phyloP scores from a whole-genome alignment of 805 yeast species.

The Lipomyces spencermartinsiae region DNA sequence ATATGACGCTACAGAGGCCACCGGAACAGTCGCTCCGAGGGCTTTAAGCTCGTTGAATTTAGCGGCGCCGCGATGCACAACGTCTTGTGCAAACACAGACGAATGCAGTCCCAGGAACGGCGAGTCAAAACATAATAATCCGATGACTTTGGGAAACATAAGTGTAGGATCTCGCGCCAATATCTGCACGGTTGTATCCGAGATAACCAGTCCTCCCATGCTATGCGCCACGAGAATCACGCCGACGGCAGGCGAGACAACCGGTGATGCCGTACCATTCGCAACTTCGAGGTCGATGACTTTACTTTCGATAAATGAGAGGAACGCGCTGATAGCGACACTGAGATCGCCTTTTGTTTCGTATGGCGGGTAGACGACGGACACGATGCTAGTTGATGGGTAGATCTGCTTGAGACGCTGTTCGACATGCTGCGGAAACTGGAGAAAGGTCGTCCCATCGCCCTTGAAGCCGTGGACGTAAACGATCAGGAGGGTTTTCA shows the following conservation, averaged over 20 bases:
- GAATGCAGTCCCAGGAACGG: conserved; percentile 37
- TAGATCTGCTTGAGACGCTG: conserved; percentile 14
- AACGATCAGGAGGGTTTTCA: conserved; percentile 29
- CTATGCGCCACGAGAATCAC: conserved; percentile 35
- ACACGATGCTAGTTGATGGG: not conserved
- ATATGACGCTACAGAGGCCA: conserved; percentile 28
- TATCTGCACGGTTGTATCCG: conserved; percentile 27
- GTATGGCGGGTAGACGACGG: conserved; percentile 33
- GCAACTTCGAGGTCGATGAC: conserved; percentile 34
- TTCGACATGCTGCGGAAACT: conserved; percentile 28
- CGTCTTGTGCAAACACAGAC: conserved; percentile 36
- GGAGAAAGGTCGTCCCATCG: conserved; percentile 30
- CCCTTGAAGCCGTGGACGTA: conserved; percentile 38
- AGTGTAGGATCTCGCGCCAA: conserved; percentile 23
- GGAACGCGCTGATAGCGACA: conserved; percentile 22
- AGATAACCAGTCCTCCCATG: conserved; percentile 36
- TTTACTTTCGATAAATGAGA: conserved; percentile 19
- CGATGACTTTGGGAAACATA: conserved; percentile 33
- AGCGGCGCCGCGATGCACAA: conserved; percentile 32
- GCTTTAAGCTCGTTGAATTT: conserved; percentile 31
- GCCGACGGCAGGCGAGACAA: conserved; percentile 31
- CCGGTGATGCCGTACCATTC: conserved; percentile 31
- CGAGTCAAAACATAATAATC: conserved; percentile 36
- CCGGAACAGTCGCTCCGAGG: conserved; percentile 22
- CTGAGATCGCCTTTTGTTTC: conserved; percentile 32